These are phyloP conservation scores for Saturnispora kantuleensis DNA, from an alignment of 805 yeast genomes.

Conservation along the genomic window DNA sequence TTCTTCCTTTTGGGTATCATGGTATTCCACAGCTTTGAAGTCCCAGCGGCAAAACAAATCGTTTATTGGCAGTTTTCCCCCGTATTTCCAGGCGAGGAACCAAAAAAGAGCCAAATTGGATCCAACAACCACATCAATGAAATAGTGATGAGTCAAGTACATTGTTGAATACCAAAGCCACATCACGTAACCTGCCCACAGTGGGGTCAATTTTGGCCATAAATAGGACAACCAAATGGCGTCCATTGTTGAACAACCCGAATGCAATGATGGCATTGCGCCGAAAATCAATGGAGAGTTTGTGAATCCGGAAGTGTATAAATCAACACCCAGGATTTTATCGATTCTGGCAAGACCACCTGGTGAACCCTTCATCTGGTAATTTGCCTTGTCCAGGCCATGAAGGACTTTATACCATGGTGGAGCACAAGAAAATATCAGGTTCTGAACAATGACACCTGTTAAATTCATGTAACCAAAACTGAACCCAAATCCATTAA, in stretches of 20 bases:
- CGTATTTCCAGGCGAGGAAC: constrained; percentile 59
- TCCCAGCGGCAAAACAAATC: constrained; percentile 42
- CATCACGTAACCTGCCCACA: constrained; percentile 69
- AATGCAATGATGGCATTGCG: constrained; percentile 65
- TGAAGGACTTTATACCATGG: constrained; percentile 90
- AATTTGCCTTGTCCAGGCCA: constrained; percentile 84
- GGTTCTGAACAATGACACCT: constrained; percentile 74
- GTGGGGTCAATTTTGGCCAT: constrained; percentile 58
- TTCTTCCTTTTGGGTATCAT: constrained; percentile 15
- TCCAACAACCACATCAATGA: constrained; percentile 89
- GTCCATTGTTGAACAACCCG: constrained; percentile 92
- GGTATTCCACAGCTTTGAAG: constrained; percentile 10
- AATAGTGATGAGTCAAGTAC: constrained; percentile 96
- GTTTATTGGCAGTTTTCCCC: constrained; percentile 44
- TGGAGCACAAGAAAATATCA: constrained; percentile 83
- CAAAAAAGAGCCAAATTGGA: constrained; percentile 68
- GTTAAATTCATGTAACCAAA: constrained; percentile 89
- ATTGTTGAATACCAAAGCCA: constrained; percentile 99
- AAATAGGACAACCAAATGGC: constrained; percentile 76
- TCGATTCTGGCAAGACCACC: constrained; percentile 93
- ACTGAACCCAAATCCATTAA: constrained; percentile 80
- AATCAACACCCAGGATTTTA: constrained; percentile 60
- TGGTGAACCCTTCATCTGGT: constrained; percentile 86
- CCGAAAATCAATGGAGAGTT: constrained; percentile 93
- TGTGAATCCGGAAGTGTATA: constrained; percentile 73